phyloP scores from a whole-genome alignment of 1,284 basidiomycete species.

The Ganoderma meredithae region DNA sequence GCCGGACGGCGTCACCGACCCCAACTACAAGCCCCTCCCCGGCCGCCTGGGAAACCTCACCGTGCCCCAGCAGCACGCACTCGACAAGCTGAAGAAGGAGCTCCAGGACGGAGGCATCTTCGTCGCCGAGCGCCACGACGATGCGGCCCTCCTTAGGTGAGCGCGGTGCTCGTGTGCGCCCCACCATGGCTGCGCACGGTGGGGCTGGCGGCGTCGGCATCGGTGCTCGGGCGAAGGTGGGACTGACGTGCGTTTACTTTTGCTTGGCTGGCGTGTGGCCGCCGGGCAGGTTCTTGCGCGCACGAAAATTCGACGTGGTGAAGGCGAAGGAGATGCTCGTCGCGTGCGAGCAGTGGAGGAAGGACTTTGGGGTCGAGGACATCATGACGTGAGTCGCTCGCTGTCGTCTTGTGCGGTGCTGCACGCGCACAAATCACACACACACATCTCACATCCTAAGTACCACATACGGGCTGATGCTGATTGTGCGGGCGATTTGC shows the following conservation, averaged over 20 bases:
- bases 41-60: slow-evolving; percentile 88
- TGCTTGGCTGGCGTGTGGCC: not conserved
- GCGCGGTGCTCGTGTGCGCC: slow-evolving; percentile 14
- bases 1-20: slow-evolving; percentile 69
- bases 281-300: slow-evolving; percentile 82
- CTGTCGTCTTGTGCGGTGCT: slow-evolving; percentile 20
- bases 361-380: slow-evolving; percentile 89
- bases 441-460: too few relatives aligned
- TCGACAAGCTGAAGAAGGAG: slow-evolving; percentile 78
- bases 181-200: not conserved
- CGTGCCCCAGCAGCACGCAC: slow-evolving; percentile 71
- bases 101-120: slow-evolving; percentile 68
- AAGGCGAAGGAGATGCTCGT: slow-evolving; percentile 89
- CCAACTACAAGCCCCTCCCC: slow-evolving; percentile 73
- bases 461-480: too few relatives aligned
- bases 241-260: not conserved
- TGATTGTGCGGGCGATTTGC: slow-evolving; percentile 1
- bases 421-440: slow-evolving; percentile 11
- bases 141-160: slow-evolving; percentile 79
- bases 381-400: slow-evolving; percentile 71
- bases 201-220: not conserved
- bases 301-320: slow-evolving; percentile 89
- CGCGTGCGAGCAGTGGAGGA: slow-evolving; percentile 90
- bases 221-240: not conserved
- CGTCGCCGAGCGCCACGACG: slow-evolving; percentile 80